Percentiles rank a stretch among this genome's conserved stretches.
These are phyloP conservation scores for Mycosarcoma maydis DNA, from an alignment of 1,284 basidiomycete genomes.

Conservation along the genomic window DNA sequence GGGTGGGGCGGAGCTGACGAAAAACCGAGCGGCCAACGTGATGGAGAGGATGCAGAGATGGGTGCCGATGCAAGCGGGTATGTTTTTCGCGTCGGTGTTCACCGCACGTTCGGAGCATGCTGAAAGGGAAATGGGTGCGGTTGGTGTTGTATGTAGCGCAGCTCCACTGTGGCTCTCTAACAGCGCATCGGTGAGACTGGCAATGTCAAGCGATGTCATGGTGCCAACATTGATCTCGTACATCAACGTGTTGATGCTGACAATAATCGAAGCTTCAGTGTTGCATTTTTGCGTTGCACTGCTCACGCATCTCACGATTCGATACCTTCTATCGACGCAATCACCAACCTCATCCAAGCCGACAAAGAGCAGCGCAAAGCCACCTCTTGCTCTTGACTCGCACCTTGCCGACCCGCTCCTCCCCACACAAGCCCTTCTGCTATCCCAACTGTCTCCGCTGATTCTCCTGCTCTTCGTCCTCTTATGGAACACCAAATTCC, in stretches of 20 bases:
- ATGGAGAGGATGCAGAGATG: not conserved
- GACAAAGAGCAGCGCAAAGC: not conserved
- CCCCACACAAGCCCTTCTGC: slow-evolving; percentile 81
- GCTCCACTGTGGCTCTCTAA: not conserved
- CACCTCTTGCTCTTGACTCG: not conserved
- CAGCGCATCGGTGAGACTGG: not conserved
- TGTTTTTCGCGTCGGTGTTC: slow-evolving; percentile 29
- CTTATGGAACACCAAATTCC: slow-evolving; percentile 75
- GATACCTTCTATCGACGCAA: not conserved
- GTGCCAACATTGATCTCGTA: slow-evolving; percentile 27
- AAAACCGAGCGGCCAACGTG: not conserved
- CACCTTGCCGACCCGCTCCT: slow-evolving; percentile 67
- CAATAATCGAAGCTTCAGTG: slow-evolving; percentile 16
- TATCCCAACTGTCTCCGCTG: slow-evolving; percentile 85
- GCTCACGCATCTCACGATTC: slow-evolving; percentile 1
- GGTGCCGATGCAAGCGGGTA: slow-evolving; percentile 18
- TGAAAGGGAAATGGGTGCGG: not conserved
- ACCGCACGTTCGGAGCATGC: not conserved
- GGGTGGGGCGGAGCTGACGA: too few species aligned
- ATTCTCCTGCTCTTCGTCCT: slow-evolving; percentile 83
- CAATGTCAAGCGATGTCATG: not conserved
- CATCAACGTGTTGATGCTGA: slow-evolving; percentile 22
- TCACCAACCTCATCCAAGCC: not conserved
- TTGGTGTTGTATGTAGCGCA: slow-evolving; percentile 9
- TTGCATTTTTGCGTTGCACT: slow-evolving; percentile 12